Evolutionary conservation across 305 asterid genomes (phyloP).

Genomic region (Fraxinus sp.): DNA sequence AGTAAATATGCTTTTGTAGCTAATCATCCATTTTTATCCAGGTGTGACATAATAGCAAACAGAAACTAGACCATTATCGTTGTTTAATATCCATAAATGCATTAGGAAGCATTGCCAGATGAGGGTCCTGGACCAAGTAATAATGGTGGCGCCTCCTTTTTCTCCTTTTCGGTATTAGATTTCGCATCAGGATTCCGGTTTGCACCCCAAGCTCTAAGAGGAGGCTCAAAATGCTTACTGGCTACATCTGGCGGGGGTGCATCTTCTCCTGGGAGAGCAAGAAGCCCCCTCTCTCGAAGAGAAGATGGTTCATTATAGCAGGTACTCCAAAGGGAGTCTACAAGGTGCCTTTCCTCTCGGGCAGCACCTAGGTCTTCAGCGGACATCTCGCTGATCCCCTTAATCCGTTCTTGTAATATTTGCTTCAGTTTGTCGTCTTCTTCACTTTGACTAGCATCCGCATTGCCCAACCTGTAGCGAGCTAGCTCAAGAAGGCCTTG

Average conservation of each 20-base stretch:
- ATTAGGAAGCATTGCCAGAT: background rate
- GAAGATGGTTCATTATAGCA: conserved; percentile 67
- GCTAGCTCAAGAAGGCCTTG: conserved; percentile 69
- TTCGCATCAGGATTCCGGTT: conserved; percentile 41
- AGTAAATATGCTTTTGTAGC: background rate
- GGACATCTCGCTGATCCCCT: conserved; percentile 63
- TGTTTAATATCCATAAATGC: background rate
- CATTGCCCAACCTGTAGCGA: conserved; percentile 33
- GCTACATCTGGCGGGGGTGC: conserved; percentile 84
- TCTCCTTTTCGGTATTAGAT: conserved; percentile 39
- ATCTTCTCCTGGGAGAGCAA: conserved; percentile 76
- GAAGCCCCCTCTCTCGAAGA: conserved; percentile 69
- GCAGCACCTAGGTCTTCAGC: conserved; percentile 74
- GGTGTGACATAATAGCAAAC: background rate
- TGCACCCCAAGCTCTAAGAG: conserved; percentile 81
- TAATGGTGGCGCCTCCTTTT: conserved; percentile 54
- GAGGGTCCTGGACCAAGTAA: conserved; percentile 61
- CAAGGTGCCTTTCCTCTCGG: conserved; percentile 74
- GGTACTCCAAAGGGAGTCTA: conserved; percentile 74
- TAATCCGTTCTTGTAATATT: conserved; percentile 58
- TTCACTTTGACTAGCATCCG: conserved; percentile 24
- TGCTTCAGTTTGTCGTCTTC: conserved; percentile 66
- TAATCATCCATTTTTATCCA: background rate
- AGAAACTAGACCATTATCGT: background rate
- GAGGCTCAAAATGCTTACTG: conserved; percentile 69